Evolutionary conservation across 805 yeast genomes (phyloP).

Genomic region (Candida palmyrensis): DNA sequence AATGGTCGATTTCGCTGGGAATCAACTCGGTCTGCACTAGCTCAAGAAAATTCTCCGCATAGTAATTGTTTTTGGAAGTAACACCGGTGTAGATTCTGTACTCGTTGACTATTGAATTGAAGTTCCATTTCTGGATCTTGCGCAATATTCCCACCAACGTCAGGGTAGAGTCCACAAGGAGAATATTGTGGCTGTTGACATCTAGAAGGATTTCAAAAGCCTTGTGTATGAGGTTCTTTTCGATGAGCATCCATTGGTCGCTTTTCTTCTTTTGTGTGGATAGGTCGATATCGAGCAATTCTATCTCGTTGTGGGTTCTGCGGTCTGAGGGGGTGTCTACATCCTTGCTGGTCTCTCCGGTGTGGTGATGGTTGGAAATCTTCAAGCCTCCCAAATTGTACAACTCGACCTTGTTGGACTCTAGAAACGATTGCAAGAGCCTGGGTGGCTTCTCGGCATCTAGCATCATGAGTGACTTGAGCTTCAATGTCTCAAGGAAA

Average conservation of each 20-base stretch:
- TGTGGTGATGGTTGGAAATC: slow-evolving; percentile 31
- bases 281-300: slow-evolving; percentile 20
- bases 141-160: slow-evolving; percentile 78
- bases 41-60: slow-evolving; percentile 79
- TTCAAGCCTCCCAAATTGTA: slow-evolving; percentile 41
- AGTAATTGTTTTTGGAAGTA: slow-evolving; percentile 68
- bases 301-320: slow-evolving; percentile 9
- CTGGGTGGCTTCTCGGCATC: slow-evolving; percentile 86
- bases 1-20: slow-evolving; percentile 34
- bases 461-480: slow-evolving; percentile 65
- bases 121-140: slow-evolving; percentile 83
- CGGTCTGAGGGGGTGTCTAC: slow-evolving; percentile 11
- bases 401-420: slow-evolving; percentile 48
- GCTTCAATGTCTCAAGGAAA: slow-evolving; percentile 66
- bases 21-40: slow-evolving; percentile 53
- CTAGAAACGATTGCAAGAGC: slow-evolving; percentile 60
- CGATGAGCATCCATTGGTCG: slow-evolving; percentile 75
- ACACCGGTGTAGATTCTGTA: slow-evolving; percentile 65
- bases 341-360: slow-evolving; percentile 16
- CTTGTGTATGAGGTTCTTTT: slow-evolving; percentile 56
- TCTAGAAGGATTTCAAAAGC: slow-evolving; percentile 66
- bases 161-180: slow-evolving; percentile 76
- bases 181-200: slow-evolving; percentile 56
- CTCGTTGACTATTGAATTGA: slow-evolving; percentile 78
- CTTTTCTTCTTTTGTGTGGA: slow-evolving; percentile 22